Evolutionary conservation across 495 filamentous ascomycete species (phyloP).

Genomic region (Podospora anserina): DNA sequence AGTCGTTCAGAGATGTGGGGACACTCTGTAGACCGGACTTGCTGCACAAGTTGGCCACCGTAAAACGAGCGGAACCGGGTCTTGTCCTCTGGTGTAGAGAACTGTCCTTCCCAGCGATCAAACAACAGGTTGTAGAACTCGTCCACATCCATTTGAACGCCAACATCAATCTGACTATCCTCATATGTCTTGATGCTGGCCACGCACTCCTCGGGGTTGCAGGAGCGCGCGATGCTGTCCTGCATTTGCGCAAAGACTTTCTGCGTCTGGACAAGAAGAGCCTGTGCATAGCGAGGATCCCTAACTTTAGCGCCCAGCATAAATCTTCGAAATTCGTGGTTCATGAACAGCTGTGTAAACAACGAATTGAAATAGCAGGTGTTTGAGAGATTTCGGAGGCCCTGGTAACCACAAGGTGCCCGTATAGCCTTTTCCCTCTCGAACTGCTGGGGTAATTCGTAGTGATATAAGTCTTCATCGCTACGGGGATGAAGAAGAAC

Average conservation of each 20-base stretch:
- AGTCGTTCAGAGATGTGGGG: slow-evolving; percentile 84
- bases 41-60: slow-evolving; percentile 87
- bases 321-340: slow-evolving; percentile 80
- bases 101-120: slow-evolving; percentile 84
- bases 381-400: slow-evolving; percentile 85
- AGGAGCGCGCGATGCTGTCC: slow-evolving; percentile 64
- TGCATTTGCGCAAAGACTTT: slow-evolving; percentile 84
- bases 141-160: slow-evolving; percentile 94
- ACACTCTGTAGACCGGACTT: slow-evolving; percentile 94
- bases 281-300: slow-evolving; percentile 57
- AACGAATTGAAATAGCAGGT: slow-evolving; percentile 98
- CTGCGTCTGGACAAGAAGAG: slow-evolving; percentile 71
- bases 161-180: slow-evolving; percentile 77
- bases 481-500: slow-evolving; percentile 33
- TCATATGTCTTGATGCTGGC: slow-evolving; percentile 78
- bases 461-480: slow-evolving; percentile 46
- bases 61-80: slow-evolving; percentile 79
- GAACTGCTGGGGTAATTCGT: slow-evolving; percentile 56
- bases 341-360: slow-evolving; percentile 96
- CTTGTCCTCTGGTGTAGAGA: slow-evolving; percentile 63
- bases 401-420: slow-evolving; percentile 73
- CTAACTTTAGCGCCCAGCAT: slow-evolving; percentile 61
- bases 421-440: slow-evolving; percentile 68
- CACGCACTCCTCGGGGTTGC: slow-evolving; percentile 72
- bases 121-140: slow-evolving; percentile 95